Conservation (phyloP, 2,329 filamentous ascomycete species). For the Pyrenochaeta sp. region DNA sequence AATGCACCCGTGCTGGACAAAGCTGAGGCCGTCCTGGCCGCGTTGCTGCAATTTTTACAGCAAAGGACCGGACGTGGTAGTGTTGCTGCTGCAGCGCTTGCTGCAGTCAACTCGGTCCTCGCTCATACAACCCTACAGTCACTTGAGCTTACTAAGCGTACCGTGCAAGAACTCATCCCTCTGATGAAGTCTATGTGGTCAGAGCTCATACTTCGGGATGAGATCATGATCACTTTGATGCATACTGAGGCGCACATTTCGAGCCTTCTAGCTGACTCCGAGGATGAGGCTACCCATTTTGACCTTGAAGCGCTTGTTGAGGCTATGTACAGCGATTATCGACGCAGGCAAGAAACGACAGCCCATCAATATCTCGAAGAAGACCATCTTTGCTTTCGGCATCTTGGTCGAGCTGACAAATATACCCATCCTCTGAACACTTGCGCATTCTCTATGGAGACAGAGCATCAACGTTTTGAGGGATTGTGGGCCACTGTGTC, state of each 20-base stretch:
- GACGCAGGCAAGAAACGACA: constrained; percentile 67
- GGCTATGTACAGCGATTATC: constrained; percentile 80
- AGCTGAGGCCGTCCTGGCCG: constrained; percentile 64
- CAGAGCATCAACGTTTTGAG: constrained; percentile 38
- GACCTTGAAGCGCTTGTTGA: constrained; percentile 72
- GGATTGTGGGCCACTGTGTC: constrained; percentile 49
- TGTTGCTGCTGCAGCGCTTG: constrained; percentile 76
- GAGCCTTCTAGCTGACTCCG: constrained; percentile 36
- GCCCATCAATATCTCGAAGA: constrained; percentile 66
- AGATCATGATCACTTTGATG: constrained; percentile 76
- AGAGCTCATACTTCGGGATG: constrained; percentile 69
- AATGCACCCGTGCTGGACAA: constrained; percentile 72
- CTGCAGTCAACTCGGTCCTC: constrained; percentile 76
- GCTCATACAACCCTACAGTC: constrained; percentile 73
- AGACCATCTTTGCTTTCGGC: constrained; percentile 70
- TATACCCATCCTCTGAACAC: constrained; percentile 39
- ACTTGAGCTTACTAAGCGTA: constrained; percentile 66
- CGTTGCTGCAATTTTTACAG: constrained; percentile 69
- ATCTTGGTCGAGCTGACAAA: constrained; percentile 47
- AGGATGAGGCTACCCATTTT: constrained; percentile 39
- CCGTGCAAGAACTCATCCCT: constrained; percentile 71
- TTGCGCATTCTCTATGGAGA: constrained; percentile 46
- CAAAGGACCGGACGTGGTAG: constrained; percentile 70
- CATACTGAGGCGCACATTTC: constrained; percentile 59
- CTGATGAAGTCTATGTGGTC: constrained; percentile 81